Conservation (phyloP, 176 grass and related monocot genomes). For the Hsuehochloa calcarea region DNA sequence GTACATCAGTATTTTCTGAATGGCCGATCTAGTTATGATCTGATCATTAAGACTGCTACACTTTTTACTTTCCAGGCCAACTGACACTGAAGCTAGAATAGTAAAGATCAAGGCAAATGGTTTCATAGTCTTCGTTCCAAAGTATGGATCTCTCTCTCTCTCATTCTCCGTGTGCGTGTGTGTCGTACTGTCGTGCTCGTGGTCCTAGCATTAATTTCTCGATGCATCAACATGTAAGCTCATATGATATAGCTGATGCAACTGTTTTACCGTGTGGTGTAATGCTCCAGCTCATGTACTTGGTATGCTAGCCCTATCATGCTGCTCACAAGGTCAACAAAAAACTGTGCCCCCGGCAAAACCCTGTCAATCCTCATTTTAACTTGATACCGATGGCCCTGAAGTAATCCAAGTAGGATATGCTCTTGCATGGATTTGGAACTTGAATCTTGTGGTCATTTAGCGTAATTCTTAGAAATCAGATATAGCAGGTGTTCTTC, state of each 20-base stretch:
- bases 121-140: constrained; percentile 96
- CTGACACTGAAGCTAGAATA: constrained; percentile 89
- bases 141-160: constrained; percentile 48
- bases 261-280: neutral
- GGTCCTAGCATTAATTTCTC: neutral
- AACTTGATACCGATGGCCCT: neutral
- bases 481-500: neutral
- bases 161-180: neutral
- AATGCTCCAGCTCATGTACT: neutral
- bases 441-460: neutral
- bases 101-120: constrained; percentile 97
- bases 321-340: neutral
- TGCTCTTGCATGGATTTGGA: neutral
- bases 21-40: neutral
- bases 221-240: neutral
- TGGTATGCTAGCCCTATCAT: neutral
- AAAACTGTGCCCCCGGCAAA: neutral
- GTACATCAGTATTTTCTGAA: constrained; percentile 19
- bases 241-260: neutral
- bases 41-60: neutral
- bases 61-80: constrained; percentile 59
- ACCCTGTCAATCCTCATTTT: neutral
- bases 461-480: neutral
- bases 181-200: neutral
- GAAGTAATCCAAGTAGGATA: neutral